phyloP scores from a whole-genome alignment of 306 rosid genomes.

The Vigna nakashimae region DNA sequence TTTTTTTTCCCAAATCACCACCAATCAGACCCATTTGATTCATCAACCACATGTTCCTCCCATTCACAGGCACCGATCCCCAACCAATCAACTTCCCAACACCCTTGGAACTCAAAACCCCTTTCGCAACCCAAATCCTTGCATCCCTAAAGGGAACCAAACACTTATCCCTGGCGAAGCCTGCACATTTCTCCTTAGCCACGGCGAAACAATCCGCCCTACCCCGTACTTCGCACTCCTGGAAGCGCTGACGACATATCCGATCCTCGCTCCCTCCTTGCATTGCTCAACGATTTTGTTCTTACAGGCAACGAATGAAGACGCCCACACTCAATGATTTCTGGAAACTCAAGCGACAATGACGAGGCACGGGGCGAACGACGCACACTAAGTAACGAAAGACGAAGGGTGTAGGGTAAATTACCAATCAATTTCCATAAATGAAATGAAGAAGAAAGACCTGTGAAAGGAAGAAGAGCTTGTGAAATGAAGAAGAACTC shows the following conservation, averaged over 20 bases:
- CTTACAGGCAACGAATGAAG: constrained; percentile 63
- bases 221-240: constrained; percentile 62
- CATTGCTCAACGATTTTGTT: constrained; percentile 69
- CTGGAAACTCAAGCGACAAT: too few species aligned
- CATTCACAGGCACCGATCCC: constrained; percentile 49
- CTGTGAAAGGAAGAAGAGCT: too few species aligned
- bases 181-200: constrained; percentile 58
- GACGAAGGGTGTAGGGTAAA: too few species aligned
- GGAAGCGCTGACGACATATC: constrained; percentile 54
- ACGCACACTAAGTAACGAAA: too few species aligned
- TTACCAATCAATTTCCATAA: too few species aligned
- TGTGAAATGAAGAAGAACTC: too few species aligned
- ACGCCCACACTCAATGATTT: constrained; percentile 49
- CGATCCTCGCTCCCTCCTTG: constrained; percentile 72
- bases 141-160: constrained; percentile 70
- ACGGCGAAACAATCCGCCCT: constrained; percentile 39
- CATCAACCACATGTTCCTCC: constrained; percentile 32
- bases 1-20: too few species aligned
- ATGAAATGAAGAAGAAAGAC: too few species aligned
- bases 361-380: too few species aligned
- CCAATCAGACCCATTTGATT: constrained; percentile 36
- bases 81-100: constrained; percentile 54
- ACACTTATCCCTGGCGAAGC: constrained; percentile 65
- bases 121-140: constrained; percentile 53
- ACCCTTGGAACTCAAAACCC: constrained; percentile 48